Evolutionary conservation across 768 basidiomycete species (phyloP).

Genomic region (Russula dissimulans): DNA sequence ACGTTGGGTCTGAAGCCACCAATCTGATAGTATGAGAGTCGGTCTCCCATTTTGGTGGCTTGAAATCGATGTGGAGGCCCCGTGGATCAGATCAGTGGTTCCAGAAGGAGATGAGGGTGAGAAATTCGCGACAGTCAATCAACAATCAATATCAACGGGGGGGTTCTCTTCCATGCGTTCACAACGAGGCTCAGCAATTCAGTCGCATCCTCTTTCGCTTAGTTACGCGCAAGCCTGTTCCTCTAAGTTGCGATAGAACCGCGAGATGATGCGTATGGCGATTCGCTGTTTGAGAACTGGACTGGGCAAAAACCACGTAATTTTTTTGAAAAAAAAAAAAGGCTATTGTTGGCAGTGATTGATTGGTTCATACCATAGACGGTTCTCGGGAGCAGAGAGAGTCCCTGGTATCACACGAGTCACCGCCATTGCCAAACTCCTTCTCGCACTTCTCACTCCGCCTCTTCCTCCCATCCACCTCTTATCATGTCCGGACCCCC

Average conservation of each 20-base stretch:
- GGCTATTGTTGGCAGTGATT: neutral
- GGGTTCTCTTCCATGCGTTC: neutral
- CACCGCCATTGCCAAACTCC: neutral
- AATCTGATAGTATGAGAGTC: conserved; percentile 15
- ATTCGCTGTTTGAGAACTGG: too few relatives aligned
- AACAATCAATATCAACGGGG: too few relatives aligned
- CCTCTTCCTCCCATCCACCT: neutral
- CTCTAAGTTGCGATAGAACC: neutral
- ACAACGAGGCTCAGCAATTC: neutral
- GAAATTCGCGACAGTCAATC: neutral
- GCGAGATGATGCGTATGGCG: neutral
- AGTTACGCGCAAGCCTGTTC: neutral
- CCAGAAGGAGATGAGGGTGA: neutral
- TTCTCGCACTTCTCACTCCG: neutral
- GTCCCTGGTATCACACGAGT: neutral
- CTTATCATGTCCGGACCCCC: conserved; percentile 14
- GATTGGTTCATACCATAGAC: neutral
- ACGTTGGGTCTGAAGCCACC: conserved; percentile 16
- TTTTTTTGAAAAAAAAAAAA: neutral
- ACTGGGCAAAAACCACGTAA: neutral
- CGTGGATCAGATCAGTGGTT: neutral
- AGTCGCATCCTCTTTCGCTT: neutral
- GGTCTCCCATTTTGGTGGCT: conserved; percentile 5
- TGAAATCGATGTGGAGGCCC: neutral
- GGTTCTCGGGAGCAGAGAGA: neutral